Evolutionary conservation across 139 green algal species (phyloP), one percentile per base, ranked within the genome.

Genomic region (Chlorella sp.): DNA sequence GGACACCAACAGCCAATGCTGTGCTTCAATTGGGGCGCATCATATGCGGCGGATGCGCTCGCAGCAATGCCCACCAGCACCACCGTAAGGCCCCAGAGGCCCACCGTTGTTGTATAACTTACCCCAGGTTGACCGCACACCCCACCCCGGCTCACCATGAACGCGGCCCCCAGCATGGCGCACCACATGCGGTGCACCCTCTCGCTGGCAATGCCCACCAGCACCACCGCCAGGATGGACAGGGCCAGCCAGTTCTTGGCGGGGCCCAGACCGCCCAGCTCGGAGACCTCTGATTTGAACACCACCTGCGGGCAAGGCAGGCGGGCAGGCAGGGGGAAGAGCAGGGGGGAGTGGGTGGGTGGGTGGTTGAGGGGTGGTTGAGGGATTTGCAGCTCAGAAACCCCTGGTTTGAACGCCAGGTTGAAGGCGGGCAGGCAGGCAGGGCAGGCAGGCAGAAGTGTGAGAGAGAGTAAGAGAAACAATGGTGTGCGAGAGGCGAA

Each of bases 201-300:
- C 77, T 96, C 94, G 21, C 68, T 84, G 22, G 92, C 92, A 57
- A 96, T 95, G 69, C 86, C 90, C 7, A 92, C 81, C 36, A 96
- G 90, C 68, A 91, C 89, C 4, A 39, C 36, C 16, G 91, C 32
- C 37, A 95, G 81, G 9, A 95, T 88, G 36, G 76, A 81, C 26
- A 95, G 81, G 11, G 88, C 91, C 24, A 95, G 42, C 92, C 92
- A 95, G 39, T 91, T 93, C 86, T 94, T 92, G 53, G 79, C 89
- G 36, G 60, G 79, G 3, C 89, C 89, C 71, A 92, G 68, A 24
- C 80, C 60, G 28, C 86, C 86, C 34, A 92, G 85, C 48, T 92
- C 89, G 11, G 77, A 84, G 7, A 53, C 61, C 64, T 91, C 84
- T 1, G 84, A 30, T 37, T 84, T 34, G 39, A 92, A 66, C 30